Percentiles rank a stretch among this genome's conserved stretches.
Conservation (phyloP, 1,284 basidiomycete genomes). For the Xerocomus tenax region DNA sequence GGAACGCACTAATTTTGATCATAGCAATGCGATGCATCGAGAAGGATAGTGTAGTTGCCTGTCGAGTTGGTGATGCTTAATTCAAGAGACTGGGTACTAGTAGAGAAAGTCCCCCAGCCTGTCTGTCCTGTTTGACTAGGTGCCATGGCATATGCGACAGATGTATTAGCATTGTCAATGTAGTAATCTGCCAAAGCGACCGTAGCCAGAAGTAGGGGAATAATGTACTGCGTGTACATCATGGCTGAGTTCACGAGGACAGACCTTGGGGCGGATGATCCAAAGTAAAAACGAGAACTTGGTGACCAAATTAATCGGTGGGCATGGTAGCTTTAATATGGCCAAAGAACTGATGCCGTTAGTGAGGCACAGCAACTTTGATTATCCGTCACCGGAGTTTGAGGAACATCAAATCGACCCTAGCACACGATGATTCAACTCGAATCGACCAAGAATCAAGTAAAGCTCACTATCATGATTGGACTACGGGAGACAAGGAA, state of each 20-base stretch:
- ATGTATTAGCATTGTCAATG: slow-evolving; percentile 21
- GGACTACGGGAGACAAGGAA: neutral
- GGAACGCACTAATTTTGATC: slow-evolving; percentile 22
- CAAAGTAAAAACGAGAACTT: neutral
- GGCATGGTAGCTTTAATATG: neutral
- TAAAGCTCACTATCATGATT: neutral
- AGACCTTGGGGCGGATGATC: neutral
- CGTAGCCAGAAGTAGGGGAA: slow-evolving; percentile 11
- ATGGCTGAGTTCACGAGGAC: slow-evolving; percentile 1
- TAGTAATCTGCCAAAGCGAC: slow-evolving; percentile 17
- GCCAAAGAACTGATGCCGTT: neutral
- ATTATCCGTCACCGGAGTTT: neutral
- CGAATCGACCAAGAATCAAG: neutral
- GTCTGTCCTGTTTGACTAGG: slow-evolving; percentile 9
- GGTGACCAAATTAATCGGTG: neutral
- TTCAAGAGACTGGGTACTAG: neutral
- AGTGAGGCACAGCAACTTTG: neutral
- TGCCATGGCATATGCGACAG: slow-evolving; percentile 15
- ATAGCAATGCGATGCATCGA: slow-evolving; percentile 20
- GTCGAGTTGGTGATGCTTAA: slow-evolving; percentile 17
- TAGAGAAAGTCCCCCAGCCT: slow-evolving; percentile 15
- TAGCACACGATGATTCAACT: neutral
- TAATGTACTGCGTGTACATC: slow-evolving; percentile 4
- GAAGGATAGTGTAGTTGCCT: slow-evolving; percentile 15
- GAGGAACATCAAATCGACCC: neutral